Base-by-base conservation (phyloP, 2,329 filamentous ascomycete genomes). In the Fusarium nisikadoi region DNA sequence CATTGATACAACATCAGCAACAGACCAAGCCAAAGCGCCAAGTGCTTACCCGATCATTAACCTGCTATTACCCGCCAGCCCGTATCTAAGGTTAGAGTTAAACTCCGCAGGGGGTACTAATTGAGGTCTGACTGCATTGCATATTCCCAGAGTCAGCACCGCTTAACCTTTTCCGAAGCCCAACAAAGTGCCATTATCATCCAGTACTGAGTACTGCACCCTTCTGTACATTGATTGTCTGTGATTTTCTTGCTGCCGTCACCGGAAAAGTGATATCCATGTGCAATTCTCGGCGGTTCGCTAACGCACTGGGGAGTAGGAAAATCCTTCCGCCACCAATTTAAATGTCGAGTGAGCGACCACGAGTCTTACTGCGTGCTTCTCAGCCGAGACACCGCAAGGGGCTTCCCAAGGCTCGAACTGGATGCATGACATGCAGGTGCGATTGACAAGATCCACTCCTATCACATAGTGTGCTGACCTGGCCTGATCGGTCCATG, bases 351-450 rank as follows among this genome's bases (percentile, higher is more conserved):
- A 41, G 9, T 13, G 35, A 52, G 35, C 35, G 33, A 53, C 23
- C 35, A n/a, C 27, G 31, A 11, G 2, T 38, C 16, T 17, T 25
- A 3, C 20, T 39, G 3, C 12, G 9, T 13, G 45, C 23, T 17
- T 17, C 33, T 9, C 14, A 52, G 7, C 14, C 27, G 7, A 27
- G 45, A 41, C n/a, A n/a, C 3, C 27, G 56, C 2, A 59, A 53
- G 19, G 23, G 20, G 23, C 23, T 20, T 20, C 27, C 17, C 27
- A 59, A 53, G 19, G 23, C 36, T 39, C 45, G 46, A 17, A 53
- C 65, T 13, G 54, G 54, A 20, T 68, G 65, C 25, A 31, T 47
- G n/a, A 68, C 53, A 11, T 68, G 62, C 54, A 68, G 57, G 65
- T 66, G 33, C 54, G 47, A 61, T 38, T 6, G 6, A 23, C 4